phyloP scores from a whole-genome alignment of 1,139 yeast species.

The Lodderomyces margitis region DNA sequence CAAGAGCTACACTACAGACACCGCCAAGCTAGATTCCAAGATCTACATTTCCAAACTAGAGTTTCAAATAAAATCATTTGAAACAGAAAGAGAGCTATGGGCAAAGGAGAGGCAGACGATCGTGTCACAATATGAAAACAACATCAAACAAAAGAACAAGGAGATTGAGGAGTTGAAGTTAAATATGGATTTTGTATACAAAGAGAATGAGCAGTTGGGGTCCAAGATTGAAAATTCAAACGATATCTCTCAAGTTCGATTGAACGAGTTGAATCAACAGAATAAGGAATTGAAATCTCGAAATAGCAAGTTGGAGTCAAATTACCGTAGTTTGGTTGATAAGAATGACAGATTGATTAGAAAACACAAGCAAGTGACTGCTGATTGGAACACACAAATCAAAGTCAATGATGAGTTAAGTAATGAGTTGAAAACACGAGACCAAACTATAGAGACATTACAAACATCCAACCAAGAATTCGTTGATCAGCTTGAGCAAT shows the following conservation, averaged over 20 bases:
- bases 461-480: constrained; percentile 46
- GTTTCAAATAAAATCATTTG: constrained; percentile 29
- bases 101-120: constrained; percentile 33
- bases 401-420: constrained; percentile 30
- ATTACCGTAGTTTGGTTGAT: constrained; percentile 23
- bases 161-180: constrained; percentile 40
- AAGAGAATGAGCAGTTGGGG: constrained; percentile 56
- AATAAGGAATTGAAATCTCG: constrained; percentile 20
- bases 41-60: constrained; percentile 27
- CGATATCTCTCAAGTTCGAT: constrained; percentile 39
- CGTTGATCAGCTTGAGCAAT: constrained; percentile 37
- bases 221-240: constrained; percentile 45
- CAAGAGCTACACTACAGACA: not conserved
- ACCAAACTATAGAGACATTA: constrained; percentile 17
- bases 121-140: constrained; percentile 27
- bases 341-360: constrained; percentile 22
- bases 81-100: constrained; percentile 34
- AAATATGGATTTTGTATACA: constrained; percentile 56
- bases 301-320: constrained; percentile 15
- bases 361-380: constrained; percentile 30
- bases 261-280: constrained; percentile 36
- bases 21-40: constrained; percentile 13
- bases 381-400: constrained; percentile 31
- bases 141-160: constrained; percentile 31
- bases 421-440: constrained; percentile 23